These are phyloP conservation scores for Suhomyces sp. DNA, from an alignment of 805 yeast species.

Conservation along the genomic window DNA sequence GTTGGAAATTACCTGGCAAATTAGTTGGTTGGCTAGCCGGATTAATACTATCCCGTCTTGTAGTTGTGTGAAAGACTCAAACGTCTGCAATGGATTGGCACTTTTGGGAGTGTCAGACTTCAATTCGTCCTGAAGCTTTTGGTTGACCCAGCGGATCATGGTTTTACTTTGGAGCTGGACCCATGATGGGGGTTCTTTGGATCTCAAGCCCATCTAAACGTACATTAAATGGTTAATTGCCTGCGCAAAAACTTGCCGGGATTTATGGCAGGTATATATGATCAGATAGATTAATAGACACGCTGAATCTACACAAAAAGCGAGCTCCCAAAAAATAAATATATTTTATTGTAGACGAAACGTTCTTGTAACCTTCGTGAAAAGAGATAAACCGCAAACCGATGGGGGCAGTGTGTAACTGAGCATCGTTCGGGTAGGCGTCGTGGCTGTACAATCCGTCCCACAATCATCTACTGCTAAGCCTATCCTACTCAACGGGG, in stretches of 20 bases:
- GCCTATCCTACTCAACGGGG: not conserved
- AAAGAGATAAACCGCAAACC: not conserved
- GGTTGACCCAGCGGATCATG: constrained; percentile 50
- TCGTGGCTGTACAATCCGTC: not conserved
- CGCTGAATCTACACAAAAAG: not conserved
- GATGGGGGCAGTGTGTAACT: not conserved
- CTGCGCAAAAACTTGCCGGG: not conserved
- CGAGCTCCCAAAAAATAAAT: not conserved
- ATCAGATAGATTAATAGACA: not conserved
- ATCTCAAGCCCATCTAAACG: not conserved
- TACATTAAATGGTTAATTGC: not conserved
- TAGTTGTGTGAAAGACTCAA: constrained; percentile 32
- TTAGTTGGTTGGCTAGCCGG: constrained; percentile 34
- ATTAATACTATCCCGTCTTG: constrained; percentile 40
- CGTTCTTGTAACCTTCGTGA: not conserved
- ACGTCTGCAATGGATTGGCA: constrained; percentile 2
- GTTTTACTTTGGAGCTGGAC: constrained; percentile 44
- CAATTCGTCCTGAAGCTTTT: constrained; percentile 26
- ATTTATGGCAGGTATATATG: not conserved
- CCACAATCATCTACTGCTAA: not conserved
- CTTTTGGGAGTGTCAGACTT: constrained; percentile 5
- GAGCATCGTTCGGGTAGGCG: not conserved
- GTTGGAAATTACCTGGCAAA: constrained; percentile 16
- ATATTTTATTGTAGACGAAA: not conserved
- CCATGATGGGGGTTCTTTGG: constrained; percentile 28